Conservation (phyloP, 2,329 filamentous ascomycete species). For the Cladobotryum protrusum region DNA sequence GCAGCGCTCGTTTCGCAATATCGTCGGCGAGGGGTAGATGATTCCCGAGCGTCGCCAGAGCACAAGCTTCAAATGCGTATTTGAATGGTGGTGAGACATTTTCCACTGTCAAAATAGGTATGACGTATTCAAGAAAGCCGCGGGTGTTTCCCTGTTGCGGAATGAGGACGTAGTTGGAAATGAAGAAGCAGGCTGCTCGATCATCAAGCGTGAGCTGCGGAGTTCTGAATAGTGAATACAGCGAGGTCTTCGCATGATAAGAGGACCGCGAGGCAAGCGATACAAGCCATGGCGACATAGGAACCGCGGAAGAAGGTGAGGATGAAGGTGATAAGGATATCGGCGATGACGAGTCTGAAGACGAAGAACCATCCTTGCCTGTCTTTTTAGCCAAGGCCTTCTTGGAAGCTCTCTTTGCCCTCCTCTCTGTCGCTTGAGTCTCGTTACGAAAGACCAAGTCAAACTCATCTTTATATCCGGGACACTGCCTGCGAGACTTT, state of each 20-base stretch:
- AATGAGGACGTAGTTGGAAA: conserved; percentile 54
- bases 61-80: conserved; percentile 53
- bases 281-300: neutral
- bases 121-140: conserved; percentile 54
- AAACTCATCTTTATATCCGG: conserved; percentile 65
- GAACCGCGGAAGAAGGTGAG: conserved; percentile 7
- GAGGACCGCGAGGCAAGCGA: conserved; percentile 3
- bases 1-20: conserved; percentile 37
- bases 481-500: conserved; percentile 57
- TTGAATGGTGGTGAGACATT: conserved; percentile 41
- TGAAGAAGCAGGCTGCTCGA: conserved; percentile 53
- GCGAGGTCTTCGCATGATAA: conserved; percentile 11
- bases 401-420: conserved; percentile 51
- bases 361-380: conserved; percentile 2
- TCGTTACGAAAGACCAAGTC: conserved; percentile 68
- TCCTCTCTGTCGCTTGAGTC: conserved; percentile 59
- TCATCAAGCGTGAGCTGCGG: conserved; percentile 45
- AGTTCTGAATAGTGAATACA: conserved; percentile 21
- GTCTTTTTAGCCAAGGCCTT: conserved; percentile 33
- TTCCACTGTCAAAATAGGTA: conserved; percentile 47
- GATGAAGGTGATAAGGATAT: conserved; percentile 13
- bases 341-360: conserved; percentile 8
- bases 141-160: conserved; percentile 44
- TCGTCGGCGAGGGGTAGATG: conserved; percentile 28
- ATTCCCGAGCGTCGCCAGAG: conserved; percentile 52